These are phyloP conservation scores for Clarireedia hainanense DNA, from an alignment of 2,329 filamentous ascomycete genomes.

Conservation along the genomic window DNA sequence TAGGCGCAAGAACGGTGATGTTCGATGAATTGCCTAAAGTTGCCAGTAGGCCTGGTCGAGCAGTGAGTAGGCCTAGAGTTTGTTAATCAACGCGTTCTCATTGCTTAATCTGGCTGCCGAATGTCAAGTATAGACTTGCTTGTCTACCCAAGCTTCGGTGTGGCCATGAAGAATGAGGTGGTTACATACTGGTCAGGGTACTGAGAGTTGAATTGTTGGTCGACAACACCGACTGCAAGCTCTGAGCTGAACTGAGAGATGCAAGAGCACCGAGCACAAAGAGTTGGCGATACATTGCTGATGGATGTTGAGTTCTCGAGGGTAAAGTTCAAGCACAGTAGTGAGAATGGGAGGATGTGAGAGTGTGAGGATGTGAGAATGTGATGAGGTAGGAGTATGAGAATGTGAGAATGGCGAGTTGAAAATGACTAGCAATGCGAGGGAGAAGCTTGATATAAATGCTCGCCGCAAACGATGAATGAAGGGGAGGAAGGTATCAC, in stretches of 20 bases:
- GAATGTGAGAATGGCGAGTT: no score
- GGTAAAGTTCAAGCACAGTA: no score
- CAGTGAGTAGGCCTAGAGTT: background rate
- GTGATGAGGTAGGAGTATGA: no score
- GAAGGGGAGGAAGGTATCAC: no score
- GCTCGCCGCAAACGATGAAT: no score
- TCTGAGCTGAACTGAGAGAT: background rate
- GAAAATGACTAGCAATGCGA: no score
- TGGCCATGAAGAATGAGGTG: background rate
- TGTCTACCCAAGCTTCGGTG: background rate
- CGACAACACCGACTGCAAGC: background rate
- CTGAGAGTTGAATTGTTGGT: background rate
- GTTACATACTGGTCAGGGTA: background rate
- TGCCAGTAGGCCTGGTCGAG: background rate
- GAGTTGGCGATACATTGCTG: background rate
- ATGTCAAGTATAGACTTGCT: no score
- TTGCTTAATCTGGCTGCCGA: no score
- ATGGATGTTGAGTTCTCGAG: no score
- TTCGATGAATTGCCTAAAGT: background rate
- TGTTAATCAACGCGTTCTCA: background rate
- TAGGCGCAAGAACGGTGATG: slow-evolving; percentile 9
- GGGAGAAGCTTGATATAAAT: no score
- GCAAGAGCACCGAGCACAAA: background rate
- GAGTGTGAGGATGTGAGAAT: no score
- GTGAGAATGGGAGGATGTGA: no score